Evolutionary conservation across 331 rosid species (phyloP), one percentile per base, ranked within the genome.

Genomic region (Spiraea crenata): DNA sequence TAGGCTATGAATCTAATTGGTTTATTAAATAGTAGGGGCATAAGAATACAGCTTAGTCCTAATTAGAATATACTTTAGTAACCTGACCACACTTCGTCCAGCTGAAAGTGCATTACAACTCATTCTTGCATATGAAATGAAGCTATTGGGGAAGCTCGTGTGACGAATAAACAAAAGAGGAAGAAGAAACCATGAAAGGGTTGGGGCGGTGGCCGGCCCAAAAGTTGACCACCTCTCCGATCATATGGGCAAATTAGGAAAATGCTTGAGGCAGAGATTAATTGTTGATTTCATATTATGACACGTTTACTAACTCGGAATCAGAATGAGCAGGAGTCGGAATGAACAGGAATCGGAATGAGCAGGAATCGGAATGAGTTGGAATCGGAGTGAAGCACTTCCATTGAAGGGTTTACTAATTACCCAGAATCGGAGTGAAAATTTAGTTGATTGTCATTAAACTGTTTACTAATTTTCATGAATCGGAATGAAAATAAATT

Each of bases 61-160:
- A 34, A 73, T 68, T 69, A 47, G 69, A 72, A 68, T 12, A 34
- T 64, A 62, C 67, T 44, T 62, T 80, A 80, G 57, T 73, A 34
- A 71, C 67, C 58, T 54, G 48, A 25, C 46, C 46, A 55, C 46
- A 13, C 8, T 78, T 4, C 5, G 39, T 79, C 82, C 77, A 75
- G 79, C 85, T 67, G 67, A 79, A 74, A 41, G 56, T 74, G 50
- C 67, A 51, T 76, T 76, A 80, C 92, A 87, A 55, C 89, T 82
- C 86, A 74, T 80, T 69, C 78, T 76, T 76, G 79, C 64, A 4
- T 49, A 71, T 35, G 47, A 79, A 72, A 72, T 56, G 31, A 25
- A 25, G 31, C 31, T 25, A 25, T 25, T 70, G 61, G 69, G 14
- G 44, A 69, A 64, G 69, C 77, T 65, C 76, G 73, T 69, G 79